Evolutionary conservation across 2,329 filamentous ascomycete genomes (phyloP), one percentile per base, ranked within the genome.

Genomic region (Hypocreales sp.): DNA sequence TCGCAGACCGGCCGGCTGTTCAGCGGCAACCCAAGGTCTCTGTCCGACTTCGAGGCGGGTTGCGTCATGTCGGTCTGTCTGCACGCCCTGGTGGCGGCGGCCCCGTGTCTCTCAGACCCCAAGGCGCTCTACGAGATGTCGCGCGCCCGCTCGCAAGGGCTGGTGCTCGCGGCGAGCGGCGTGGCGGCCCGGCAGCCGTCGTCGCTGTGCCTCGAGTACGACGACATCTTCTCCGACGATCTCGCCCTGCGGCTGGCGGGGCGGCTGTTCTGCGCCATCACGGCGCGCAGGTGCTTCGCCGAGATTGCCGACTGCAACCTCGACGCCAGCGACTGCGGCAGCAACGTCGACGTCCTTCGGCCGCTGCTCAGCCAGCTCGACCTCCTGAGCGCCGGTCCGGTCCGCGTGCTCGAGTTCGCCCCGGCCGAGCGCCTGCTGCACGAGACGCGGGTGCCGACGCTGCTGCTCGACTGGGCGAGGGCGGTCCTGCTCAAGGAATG

Each of bases 401-500:
- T 54, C 5, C 54, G 60, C 7, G 40, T 58, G 3, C 44, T 72
- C 2, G 50, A 60, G 5, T 69, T 72, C 35, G 47, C 59, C 2
- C 51, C 60, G 20, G 36, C 56, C 2, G 69, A 70, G 33, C 58
- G 60, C n/a, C 53, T 57, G 10, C 40, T 67, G 14, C 71, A 72
- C 35, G 68, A 72, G 39, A 67, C 63, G 18, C 55, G 65, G 20
- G 57, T 67, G 12, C 67, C 65, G 7, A 67, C 62, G 8, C 46
- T 72, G 11, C 53, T 71, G 5, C 51, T 83, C 15, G 78, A 83
- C 40, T 84, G 77, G 78, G 67, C 78, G 13, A 64, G 79, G 32
- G 73, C 76, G 0, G 64, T 90, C 2, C 67, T 93, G 42, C 53
- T 92, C 24, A 71, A 74, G 30, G 72, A 81, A 35, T 94, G 86